Evolutionary conservation across 2,329 filamentous ascomycete genomes (phyloP), one percentile per base, ranked within the genome.

Genomic region (Fusarium nematophilum): DNA sequence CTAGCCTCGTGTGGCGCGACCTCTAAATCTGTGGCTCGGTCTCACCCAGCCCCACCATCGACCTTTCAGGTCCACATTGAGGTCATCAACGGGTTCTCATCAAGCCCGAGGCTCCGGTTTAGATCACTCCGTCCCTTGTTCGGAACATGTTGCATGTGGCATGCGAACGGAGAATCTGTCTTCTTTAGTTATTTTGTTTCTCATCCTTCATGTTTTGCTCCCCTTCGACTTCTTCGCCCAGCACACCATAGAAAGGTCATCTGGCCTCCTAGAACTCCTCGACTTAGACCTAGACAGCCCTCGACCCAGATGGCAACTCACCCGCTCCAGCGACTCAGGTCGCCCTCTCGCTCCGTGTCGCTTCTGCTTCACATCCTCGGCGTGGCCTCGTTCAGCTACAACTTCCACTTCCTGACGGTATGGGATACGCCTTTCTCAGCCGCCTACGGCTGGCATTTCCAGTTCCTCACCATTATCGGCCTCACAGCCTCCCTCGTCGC

Each of bases 401-500:
- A 78, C 44, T 87, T 86, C 70, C 72, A 77, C 54, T 86, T 83
- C 64, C 75, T 87, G 3, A 65, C 72, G 13, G 61, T 67, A 10
- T 84, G 80, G 73, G 81, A 84, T 2, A 82, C 79, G 9, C 74
- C 79, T 45, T 81, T 87, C 37, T 82, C 83, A 44, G 76, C 79
- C 0, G 81, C 86, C 2, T 90, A 88, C 66, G 90, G 90, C 53
- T 83, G 88, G 76, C 83, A 90, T 69, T 84, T 87, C 59, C 87
- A 91, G 72, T 91, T 90, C 68, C 81, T 93, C 26, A 93, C 90
- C 62, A 92, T 92, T 69, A 83, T 92, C 53, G 90, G 89, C 21
- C 82, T 92, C 36, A 77, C 81, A 2, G 76, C 90, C 18, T 82
- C 88, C 1, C 80, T 85, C 9, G 64, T 81, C 38, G 89, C 86